Conservation (phyloP, 2,329 filamentous ascomycete species). For the Arthroderma sp. region DNA sequence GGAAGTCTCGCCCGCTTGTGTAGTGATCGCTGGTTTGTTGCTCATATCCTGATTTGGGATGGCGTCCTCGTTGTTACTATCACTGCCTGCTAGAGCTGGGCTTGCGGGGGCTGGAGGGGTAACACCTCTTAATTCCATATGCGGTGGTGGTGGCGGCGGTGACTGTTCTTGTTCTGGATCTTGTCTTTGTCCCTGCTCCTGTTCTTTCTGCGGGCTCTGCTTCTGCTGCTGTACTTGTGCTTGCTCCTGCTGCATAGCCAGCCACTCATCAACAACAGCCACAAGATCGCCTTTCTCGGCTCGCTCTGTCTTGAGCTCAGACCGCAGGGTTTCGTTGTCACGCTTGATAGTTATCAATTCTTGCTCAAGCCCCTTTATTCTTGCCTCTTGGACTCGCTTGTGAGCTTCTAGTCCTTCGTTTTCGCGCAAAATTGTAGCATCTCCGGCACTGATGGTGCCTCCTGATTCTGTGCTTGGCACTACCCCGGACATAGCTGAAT, state of each 20-base stretch:
- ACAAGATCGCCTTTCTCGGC: slow-evolving; percentile 36
- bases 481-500: slow-evolving; percentile 51
- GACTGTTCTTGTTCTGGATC: neutral
- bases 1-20: no score
- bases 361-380: slow-evolving; percentile 60
- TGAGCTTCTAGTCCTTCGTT: slow-evolving; percentile 53
- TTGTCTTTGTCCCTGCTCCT: neutral
- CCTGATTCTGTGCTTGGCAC: slow-evolving; percentile 19
- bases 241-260: slow-evolving; percentile 26
- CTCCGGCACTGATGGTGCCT: slow-evolving; percentile 22
- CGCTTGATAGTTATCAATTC: slow-evolving; percentile 56
- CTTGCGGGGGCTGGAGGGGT: neutral
- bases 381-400: slow-evolving; percentile 57
- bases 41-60: no score
- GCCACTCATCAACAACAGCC: slow-evolving; percentile 35
- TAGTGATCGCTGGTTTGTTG: no score
- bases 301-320: slow-evolving; percentile 43
- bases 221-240: slow-evolving; percentile 2
- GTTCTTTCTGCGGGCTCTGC: no score
- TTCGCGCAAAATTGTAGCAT: slow-evolving; percentile 32
- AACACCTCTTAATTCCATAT: neutral
- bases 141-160: slow-evolving; percentile 1
- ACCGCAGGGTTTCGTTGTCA: slow-evolving; percentile 52
- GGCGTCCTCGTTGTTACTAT: no score
- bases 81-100: neutral